A percentile compares a stretch with the other conserved stretches of the same genome.
Conservation (phyloP, 2,329 filamentous ascomycete species). For the Ceratocystis papillata region DNA sequence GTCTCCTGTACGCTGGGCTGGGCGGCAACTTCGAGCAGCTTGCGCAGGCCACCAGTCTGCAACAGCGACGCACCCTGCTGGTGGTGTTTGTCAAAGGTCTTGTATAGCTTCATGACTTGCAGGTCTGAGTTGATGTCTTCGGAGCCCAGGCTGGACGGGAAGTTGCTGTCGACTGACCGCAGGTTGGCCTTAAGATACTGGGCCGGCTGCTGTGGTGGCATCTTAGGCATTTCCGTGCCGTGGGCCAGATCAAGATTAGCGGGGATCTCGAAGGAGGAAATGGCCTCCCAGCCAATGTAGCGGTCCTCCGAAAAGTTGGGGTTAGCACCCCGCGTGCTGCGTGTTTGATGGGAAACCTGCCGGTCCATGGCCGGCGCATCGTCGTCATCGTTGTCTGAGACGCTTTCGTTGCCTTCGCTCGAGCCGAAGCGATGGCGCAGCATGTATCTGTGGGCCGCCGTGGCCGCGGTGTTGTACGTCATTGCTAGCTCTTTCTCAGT, state of each 20-base stretch:
- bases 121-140: slow-evolving; percentile 47
- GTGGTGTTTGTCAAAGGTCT: slow-evolving; percentile 44
- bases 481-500: slow-evolving; percentile 58
- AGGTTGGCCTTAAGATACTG: slow-evolving; percentile 50
- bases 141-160: slow-evolving; percentile 40
- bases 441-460: slow-evolving; percentile 52
- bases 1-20: slow-evolving; percentile 38
- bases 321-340: slow-evolving; percentile 48
- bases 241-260: slow-evolving; percentile 48
- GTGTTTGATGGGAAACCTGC: slow-evolving; percentile 52
- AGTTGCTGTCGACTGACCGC: slow-evolving; percentile 45
- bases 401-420: slow-evolving; percentile 37
- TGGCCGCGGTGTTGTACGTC: slow-evolving; percentile 52
- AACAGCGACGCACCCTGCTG: slow-evolving; percentile 48
- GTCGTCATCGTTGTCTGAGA: slow-evolving; percentile 45
- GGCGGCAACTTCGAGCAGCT: slow-evolving; percentile 46
- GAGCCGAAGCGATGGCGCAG: slow-evolving; percentile 41
- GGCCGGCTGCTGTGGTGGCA: slow-evolving; percentile 46
- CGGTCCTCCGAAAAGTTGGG: slow-evolving; percentile 49
- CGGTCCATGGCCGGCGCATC: slow-evolving; percentile 51
- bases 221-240: slow-evolving; percentile 45
- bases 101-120: slow-evolving; percentile 47
- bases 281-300: slow-evolving; percentile 48
- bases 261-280: slow-evolving; percentile 49
- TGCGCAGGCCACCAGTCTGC: slow-evolving; percentile 42